Percentiles rank a stretch among this genome's conserved stretches.
Evolutionary conservation across 1,284 basidiomycete species (phyloP).

Genomic region (Meira nashicola): DNA sequence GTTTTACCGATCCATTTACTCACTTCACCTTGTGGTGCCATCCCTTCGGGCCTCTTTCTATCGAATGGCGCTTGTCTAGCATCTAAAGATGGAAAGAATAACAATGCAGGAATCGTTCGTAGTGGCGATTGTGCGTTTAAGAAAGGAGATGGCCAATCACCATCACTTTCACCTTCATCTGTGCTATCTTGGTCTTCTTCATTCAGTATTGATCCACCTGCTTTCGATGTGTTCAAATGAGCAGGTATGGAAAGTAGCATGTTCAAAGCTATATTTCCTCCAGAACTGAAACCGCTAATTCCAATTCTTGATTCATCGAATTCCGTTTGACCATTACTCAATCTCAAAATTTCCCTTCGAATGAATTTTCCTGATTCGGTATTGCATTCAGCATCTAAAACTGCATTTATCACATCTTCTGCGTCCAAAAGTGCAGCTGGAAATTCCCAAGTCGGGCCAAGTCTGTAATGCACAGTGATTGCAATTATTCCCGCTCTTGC

Average conservation of each 20-base stretch:
- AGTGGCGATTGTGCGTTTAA: conserved; percentile 1
- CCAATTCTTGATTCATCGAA: conserved; percentile 11
- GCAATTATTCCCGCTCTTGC: conserved; percentile 24
- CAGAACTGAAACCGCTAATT: conserved; percentile 13
- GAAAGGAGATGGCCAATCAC: conserved; percentile 16
- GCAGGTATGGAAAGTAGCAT: conserved; percentile 14
- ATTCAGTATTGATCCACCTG: not conserved
- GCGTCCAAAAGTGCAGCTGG: conserved; percentile 15
- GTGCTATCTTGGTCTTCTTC: not conserved
- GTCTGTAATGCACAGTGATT: conserved; percentile 36
- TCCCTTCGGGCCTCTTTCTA: conserved; percentile 24
- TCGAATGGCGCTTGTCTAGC: conserved; percentile 29
- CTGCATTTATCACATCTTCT: conserved; percentile 15
- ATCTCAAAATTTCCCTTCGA: not conserved
- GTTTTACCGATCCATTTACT: conserved; percentile 25
- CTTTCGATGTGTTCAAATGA: not conserved
- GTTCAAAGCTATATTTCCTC: conserved; percentile 15
- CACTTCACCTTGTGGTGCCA: conserved; percentile 20
- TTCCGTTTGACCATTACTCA: not conserved
- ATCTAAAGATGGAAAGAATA: conserved; percentile 40
- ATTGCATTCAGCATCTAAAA: not conserved
- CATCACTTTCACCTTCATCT: conserved; percentile 1
- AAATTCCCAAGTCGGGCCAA: conserved; percentile 12
- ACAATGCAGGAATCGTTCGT: conserved; percentile 23
- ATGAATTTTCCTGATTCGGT: conserved; percentile 1